These are phyloP conservation scores for Pseudognaphalium luteoalbum DNA, from an alignment of 129 eudicot genomes.

Conservation along the genomic window DNA sequence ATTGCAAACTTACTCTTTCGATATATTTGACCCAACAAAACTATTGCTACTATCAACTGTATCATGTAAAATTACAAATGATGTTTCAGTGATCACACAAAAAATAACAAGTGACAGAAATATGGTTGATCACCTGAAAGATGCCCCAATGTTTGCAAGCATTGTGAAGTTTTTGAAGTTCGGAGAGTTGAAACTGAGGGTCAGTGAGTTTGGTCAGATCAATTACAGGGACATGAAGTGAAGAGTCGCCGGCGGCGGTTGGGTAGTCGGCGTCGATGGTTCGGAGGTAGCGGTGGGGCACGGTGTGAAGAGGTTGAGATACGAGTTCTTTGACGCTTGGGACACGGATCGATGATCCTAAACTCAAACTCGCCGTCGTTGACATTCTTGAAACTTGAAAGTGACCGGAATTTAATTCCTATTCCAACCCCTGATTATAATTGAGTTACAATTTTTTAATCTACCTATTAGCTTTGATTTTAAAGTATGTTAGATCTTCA, in stretches of 20 bases:
- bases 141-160: conserved; percentile 46
- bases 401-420: not conserved
- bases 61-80: not conserved
- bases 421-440: too few species aligned
- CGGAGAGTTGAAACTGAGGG: conserved; percentile 21
- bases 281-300: conserved; percentile 33
- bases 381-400: conserved; percentile 19
- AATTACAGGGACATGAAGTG: conserved; percentile 32
- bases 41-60: too few species aligned
- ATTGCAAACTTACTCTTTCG: too few species aligned
- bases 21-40: too few species aligned
- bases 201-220: conserved; percentile 31
- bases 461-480: too few species aligned
- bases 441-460: too few species aligned
- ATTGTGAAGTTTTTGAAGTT: conserved; percentile 37
- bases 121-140: conserved; percentile 41
- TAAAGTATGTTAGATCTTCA: too few species aligned
- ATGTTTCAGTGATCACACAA: not conserved
- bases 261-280: conserved; percentile 22
- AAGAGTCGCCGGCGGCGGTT: conserved; percentile 22
- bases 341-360: conserved; percentile 40
- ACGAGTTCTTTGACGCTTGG: conserved; percentile 39
- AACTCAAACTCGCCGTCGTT: conserved; percentile 3
- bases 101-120: not conserved
- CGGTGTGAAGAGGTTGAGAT: conserved; percentile 14